These are phyloP conservation scores for Bombardia bombarda DNA, from an alignment of 495 filamentous ascomycete species.

Conservation along the genomic window DNA sequence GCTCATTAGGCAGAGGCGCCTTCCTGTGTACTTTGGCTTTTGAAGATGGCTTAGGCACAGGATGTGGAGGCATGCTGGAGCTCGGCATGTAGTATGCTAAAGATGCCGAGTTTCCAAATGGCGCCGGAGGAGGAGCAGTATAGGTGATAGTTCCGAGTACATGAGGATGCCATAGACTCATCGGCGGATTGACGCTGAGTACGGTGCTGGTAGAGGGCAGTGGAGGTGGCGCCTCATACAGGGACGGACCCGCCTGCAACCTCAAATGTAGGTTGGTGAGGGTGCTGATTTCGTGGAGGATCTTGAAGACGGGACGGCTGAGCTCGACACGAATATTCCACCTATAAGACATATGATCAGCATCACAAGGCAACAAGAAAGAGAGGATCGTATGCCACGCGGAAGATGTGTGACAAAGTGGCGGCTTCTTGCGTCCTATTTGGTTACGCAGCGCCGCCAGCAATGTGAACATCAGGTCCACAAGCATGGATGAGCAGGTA, in stretches of 20 bases:
- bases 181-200: background rate
- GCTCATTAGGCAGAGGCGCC: constrained; percentile 15
- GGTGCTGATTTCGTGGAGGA: constrained; percentile 41
- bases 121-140: constrained; percentile 9
- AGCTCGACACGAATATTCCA: constrained; percentile 59
- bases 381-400: background rate
- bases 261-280: constrained; percentile 51
- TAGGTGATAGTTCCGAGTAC: no score
- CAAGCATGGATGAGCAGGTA: background rate
- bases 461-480: background rate
- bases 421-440: background rate
- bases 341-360: constrained; percentile 21
- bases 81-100: constrained; percentile 18
- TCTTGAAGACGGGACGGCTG: constrained; percentile 47
- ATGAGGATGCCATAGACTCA: no score
- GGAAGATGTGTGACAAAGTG: background rate
- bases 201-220: constrained; percentile 20
- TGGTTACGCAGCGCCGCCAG: background rate
- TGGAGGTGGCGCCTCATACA: constrained; percentile 37
- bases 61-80: constrained; percentile 9
- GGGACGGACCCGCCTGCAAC: constrained; percentile 44
- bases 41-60: constrained; percentile 13
- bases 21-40: constrained; percentile 19
- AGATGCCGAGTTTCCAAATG: constrained; percentile 9
- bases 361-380: background rate